A percentile compares a stretch with the other conserved stretches of the same genome.
Conservation (phyloP, 1,139 yeast genomes). For the Ogataea hybrid region DNA sequence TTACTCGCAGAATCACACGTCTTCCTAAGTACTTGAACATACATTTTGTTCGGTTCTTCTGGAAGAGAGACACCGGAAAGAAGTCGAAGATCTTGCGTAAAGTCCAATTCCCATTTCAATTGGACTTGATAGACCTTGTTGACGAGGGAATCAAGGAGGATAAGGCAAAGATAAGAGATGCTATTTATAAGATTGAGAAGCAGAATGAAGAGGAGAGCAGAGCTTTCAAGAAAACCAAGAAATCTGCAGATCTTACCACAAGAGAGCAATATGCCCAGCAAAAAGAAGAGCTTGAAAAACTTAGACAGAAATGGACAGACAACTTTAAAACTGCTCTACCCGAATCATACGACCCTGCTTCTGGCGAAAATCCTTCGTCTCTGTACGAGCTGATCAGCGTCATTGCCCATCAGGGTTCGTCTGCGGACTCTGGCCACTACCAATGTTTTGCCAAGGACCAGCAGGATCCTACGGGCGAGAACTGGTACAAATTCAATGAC, state of each 20-base stretch:
- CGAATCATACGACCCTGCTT: conserved; percentile 31
- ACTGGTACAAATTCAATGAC: conserved; percentile 96
- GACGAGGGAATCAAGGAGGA: conserved; percentile 68
- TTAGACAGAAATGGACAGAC: conserved; percentile 44
- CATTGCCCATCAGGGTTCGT: conserved; percentile 91
- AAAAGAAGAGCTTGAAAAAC: conserved; percentile 44
- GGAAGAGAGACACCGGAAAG: conserved; percentile 90
- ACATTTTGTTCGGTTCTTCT: conserved; percentile 90
- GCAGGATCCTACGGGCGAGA: conserved; percentile 58
- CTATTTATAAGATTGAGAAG: conserved; percentile 73
- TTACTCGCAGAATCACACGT: conserved; percentile 67
- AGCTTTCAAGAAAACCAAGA: conserved; percentile 69
- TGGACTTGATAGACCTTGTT: conserved; percentile 83
- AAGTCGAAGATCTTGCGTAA: conserved; percentile 92
- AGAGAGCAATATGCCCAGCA: conserved; percentile 47
- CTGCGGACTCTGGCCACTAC: conserved; percentile 97
- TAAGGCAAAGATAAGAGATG: conserved; percentile 73
- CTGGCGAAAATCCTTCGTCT: conserved; percentile 83
- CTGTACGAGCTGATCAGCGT: conserved; percentile 81
- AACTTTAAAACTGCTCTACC: conserved; percentile 44
- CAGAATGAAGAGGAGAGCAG: conserved; percentile 70
- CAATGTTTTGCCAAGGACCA: conserved; percentile 82
- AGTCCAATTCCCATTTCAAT: conserved; percentile 91
- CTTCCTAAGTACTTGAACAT: conserved; percentile 88
- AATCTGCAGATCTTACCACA: conserved; percentile 26